Percentiles rank a stretch among this genome's conserved stretches.
phyloP scores from a whole-genome alignment of 2,329 filamentous ascomycete genomes.

The Chrysoporthe austroafricana region DNA sequence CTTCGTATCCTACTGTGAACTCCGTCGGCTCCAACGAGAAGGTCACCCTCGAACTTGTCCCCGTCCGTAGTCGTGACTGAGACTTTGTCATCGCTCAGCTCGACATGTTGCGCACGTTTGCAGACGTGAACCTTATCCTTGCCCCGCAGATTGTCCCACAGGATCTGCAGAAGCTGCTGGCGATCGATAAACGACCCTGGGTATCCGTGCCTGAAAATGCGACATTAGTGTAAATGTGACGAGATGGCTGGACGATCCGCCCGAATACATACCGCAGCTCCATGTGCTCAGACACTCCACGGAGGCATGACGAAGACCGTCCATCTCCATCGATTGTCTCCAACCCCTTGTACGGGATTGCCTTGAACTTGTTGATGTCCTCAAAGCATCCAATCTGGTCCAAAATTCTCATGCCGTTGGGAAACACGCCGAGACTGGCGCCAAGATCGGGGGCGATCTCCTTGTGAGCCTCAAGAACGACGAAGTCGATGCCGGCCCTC shows the following conservation, averaged over 20 bases:
- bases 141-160: slow-evolving; percentile 40
- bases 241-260: too few species aligned
- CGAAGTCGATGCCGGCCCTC: slow-evolving; percentile 48
- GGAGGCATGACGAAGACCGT: too few species aligned
- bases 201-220: slow-evolving; percentile 37
- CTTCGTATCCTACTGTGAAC: slow-evolving; percentile 23
- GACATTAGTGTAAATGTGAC: too few species aligned
- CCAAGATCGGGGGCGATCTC: slow-evolving; percentile 51
- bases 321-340: too few species aligned
- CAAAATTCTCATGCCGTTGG: slow-evolving; percentile 49
- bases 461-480: slow-evolving; percentile 49
- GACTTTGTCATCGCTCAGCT: slow-evolving; percentile 11
- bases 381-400: slow-evolving; percentile 53
- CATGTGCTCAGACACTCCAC: too few species aligned
- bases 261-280: background rate
- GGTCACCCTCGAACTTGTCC: slow-evolving; percentile 25
- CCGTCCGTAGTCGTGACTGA: slow-evolving; percentile 25
- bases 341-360: background rate
- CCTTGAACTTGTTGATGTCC: slow-evolving; percentile 29
- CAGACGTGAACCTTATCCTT: slow-evolving; percentile 40
- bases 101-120: slow-evolving; percentile 37
- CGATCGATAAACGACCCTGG: slow-evolving; percentile 41
- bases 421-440: slow-evolving; percentile 50
- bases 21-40: slow-evolving; percentile 31
- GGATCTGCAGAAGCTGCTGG: slow-evolving; percentile 38